These are phyloP conservation scores for Aspergillus coremiiformis DNA, from an alignment of 495 filamentous ascomycete genomes.

Conservation along the genomic window DNA sequence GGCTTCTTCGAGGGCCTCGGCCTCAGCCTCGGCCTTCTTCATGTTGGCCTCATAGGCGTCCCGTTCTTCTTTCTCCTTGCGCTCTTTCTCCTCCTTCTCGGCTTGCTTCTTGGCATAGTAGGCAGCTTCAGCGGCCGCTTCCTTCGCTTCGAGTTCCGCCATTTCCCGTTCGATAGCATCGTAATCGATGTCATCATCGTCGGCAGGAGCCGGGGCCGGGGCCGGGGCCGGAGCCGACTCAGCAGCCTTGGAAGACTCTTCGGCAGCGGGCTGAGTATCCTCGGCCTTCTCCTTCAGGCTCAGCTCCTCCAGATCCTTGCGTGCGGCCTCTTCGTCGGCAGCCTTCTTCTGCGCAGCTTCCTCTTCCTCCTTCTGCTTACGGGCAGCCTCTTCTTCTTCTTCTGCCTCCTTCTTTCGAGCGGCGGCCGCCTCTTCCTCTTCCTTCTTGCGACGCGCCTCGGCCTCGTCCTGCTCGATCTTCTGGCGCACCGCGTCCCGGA, in stretches of 20 bases:
- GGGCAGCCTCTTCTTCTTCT: constrained; percentile 13
- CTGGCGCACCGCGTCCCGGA: constrained; percentile 58
- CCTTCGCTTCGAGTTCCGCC: constrained; percentile 52
- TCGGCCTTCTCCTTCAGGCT: constrained; percentile 37
- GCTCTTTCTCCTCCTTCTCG: constrained; percentile 54
- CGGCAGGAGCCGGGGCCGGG: constrained; percentile 25
- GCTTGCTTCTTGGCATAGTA: constrained; percentile 53
- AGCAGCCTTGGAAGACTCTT: constrained; percentile 35
- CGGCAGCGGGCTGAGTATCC: constrained; percentile 28
- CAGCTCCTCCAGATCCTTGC: constrained; percentile 29
- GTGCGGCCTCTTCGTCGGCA: constrained; percentile 25
- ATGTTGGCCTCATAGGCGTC: constrained; percentile 46
- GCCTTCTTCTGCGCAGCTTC: constrained; percentile 21
- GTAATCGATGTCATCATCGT: constrained; percentile 47
- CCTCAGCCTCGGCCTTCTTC: constrained; percentile 51
- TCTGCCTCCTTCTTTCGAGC: constrained; percentile 18
- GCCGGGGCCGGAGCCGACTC: constrained; percentile 16
- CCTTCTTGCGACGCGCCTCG: constrained; percentile 44
- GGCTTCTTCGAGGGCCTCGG: constrained; percentile 49
- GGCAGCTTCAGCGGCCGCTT: constrained; percentile 51
- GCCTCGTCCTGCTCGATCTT: constrained; percentile 51
- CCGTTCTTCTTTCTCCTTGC: constrained; percentile 48
- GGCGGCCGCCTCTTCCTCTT: constrained; percentile 38
- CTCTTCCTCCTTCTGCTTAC: constrained; percentile 21
- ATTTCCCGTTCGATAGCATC: constrained; percentile 46